Conservation (phyloP, 108 stramenopile species). For the Nannochloropsis salina region DNA sequence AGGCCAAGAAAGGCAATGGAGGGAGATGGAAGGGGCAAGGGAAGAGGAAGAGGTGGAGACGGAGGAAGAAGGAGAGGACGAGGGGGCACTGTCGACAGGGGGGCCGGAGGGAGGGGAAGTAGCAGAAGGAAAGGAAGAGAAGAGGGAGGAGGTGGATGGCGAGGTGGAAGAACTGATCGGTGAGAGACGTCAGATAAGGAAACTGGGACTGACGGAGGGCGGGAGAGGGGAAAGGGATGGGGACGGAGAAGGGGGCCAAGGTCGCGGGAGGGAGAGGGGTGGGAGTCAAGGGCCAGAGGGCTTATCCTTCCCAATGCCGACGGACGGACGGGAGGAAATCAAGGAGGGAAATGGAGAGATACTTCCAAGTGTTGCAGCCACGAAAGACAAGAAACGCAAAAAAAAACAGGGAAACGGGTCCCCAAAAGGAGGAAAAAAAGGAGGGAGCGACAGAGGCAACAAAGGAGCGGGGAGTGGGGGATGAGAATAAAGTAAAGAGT, state of each 20-base stretch:
- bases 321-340: no score
- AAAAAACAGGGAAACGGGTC: no score
- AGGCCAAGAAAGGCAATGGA: background rate
- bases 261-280: no score
- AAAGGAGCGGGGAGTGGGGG: background rate
- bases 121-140: background rate
- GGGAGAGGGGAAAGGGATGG: no score
- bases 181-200: background rate
- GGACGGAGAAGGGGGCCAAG: no score
- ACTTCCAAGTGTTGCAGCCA: no score
- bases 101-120: background rate
- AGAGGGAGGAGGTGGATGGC: background rate
- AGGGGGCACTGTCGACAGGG: background rate
- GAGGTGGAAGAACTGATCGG: background rate
- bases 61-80: background rate
- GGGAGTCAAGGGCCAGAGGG: no score
- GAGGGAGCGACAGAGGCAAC: background rate
- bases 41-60: constrained; percentile 6
- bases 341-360: no score
- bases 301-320: no score
- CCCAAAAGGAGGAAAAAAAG: background rate
- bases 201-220: no score
- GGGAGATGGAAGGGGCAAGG: background rate
- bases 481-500: background rate
- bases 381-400: no score